Evolutionary conservation across 345 rosid species (phyloP), one percentile per base, ranked within the genome.

Genomic region (Syzygium jambos): DNA sequence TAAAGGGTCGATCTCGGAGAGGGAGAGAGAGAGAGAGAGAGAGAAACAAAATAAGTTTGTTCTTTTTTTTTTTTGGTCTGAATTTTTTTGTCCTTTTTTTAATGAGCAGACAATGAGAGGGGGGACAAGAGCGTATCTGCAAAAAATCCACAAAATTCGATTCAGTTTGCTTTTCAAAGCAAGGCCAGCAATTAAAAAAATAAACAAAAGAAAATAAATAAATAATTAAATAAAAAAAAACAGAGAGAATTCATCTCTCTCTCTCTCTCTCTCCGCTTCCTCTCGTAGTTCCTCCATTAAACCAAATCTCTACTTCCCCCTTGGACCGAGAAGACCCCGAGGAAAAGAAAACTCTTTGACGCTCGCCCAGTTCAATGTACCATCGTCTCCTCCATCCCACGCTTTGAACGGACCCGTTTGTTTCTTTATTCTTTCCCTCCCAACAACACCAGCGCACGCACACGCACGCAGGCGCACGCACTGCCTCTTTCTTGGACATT

Each of bases 141-240:
- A 77, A 89, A 93, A 96, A 95, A 95, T 95, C 98, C 89, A 88
- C 88, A 91, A 95, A 95, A 94, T 94, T 95, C 98, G 97, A 94
- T 95, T 92, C 92, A 92, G 65, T 91, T 87, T 89, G 83, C 90
- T 95, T 93, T 94, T 91, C 46, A 89, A 90, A 88, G 87, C 89
- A 86, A 85, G 54, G 49, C 89, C 56, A 88, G 86, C 53, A 54
- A 78, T 27, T 84, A 78, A 9, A 13, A 43, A 82, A 87, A 65
- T 51, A 78, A 21, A 30, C 17, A 73, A 27, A 43, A 57, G 2
- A 41, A 41, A 86, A 21, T 4, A 3, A 9, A 29, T 41, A 43
- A 43, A 5, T 43, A 43, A 43, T 43, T 43, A 6, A 43, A 43
- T 41, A 8, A 17, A 65, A 51, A 9, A 29, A 41, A 15, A 73